Conservation (phyloP, 352 stramenopile species). For the Pythium angustatum region DNA sequence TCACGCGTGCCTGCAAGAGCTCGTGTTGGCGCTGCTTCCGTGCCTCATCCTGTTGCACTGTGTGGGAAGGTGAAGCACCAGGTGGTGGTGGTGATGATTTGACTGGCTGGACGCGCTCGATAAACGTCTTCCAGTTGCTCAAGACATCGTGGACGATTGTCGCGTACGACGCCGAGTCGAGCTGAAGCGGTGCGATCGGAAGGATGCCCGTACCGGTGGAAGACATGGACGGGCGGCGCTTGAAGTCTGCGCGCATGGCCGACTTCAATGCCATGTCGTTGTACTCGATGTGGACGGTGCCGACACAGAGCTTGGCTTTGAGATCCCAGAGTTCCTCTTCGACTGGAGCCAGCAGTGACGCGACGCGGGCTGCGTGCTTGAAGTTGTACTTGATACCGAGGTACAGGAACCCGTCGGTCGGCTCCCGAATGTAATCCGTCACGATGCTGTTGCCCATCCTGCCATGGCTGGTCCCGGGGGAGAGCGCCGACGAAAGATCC, state of each 20-base stretch:
- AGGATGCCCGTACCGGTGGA: not conserved
- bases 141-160: constrained; percentile 54
- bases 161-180: constrained; percentile 45
- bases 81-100: not conserved
- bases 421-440: constrained; percentile 66
- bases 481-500: not conserved
- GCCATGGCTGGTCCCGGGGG: not conserved
- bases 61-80: not conserved
- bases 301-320: constrained; percentile 61
- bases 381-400: constrained; percentile 65
- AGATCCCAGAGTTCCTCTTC: constrained; percentile 44
- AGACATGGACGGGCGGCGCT: constrained; percentile 3
- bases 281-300: constrained; percentile 60
- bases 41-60: not conserved
- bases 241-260: not conserved
- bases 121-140: constrained; percentile 41
- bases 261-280: constrained; percentile 50
- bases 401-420: constrained; percentile 71
- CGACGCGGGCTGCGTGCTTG: constrained; percentile 12
- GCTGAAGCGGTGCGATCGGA: too few species aligned
- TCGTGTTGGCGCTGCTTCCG: constrained; percentile 18
- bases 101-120: constrained; percentile 30
- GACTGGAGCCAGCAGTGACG: not conserved
- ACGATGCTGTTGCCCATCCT: constrained; percentile 46
- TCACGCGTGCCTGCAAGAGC: constrained; percentile 34